Evolutionary conservation across 2,329 filamentous ascomycete species (phyloP), one percentile per base, ranked within the genome.

Genomic region (Colletotrichum acutatum): DNA sequence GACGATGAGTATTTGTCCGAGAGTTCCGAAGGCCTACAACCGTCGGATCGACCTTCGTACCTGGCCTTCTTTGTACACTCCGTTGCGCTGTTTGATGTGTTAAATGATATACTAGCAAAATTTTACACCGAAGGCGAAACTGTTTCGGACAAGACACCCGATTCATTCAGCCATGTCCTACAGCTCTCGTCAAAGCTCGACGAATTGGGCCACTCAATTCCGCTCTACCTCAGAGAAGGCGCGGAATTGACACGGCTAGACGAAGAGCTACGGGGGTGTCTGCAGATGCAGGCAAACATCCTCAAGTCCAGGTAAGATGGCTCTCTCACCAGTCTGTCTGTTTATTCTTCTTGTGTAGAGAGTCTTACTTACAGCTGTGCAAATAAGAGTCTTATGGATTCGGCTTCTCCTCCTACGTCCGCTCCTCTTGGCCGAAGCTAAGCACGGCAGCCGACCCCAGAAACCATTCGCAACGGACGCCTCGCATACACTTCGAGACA

Each of bases 1-100:
- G 80, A 82, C 61, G 80, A 82, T 52, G 78, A 81, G 66, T 77
- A 77, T 42, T 57, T 82, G 0, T 76, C 74, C 3, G 49, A 65
- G 2, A 71, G 49, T 1, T 66, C 64, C 3, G 76, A 80, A 60
- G 79, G 75, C 11, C 26, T 14, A 1, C 79, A 82, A 37, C 78
- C 76, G 3, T 49, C 49, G 0, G 42, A 68, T 0, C 34, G 73
- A 1, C 76, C 76, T 5, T 80, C 80, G 1, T 75, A 75, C 1
- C 58, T 81, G n/a, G 76, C 68, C 4, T 59, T 76, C 4, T 76
- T 78, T 26, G 59, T 76, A 3, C 76, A 76, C 37, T 76, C 77
- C 0, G 52, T 75, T 0, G 70, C 75, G 19, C 65, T 77, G 8
- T 74, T 76, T 9, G 71, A 76, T 1, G 73, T 80, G 0, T 0